Evolutionary conservation across 2,329 filamentous ascomycete genomes (phyloP).

Genomic region (Dothideomycetidae sp.): DNA sequence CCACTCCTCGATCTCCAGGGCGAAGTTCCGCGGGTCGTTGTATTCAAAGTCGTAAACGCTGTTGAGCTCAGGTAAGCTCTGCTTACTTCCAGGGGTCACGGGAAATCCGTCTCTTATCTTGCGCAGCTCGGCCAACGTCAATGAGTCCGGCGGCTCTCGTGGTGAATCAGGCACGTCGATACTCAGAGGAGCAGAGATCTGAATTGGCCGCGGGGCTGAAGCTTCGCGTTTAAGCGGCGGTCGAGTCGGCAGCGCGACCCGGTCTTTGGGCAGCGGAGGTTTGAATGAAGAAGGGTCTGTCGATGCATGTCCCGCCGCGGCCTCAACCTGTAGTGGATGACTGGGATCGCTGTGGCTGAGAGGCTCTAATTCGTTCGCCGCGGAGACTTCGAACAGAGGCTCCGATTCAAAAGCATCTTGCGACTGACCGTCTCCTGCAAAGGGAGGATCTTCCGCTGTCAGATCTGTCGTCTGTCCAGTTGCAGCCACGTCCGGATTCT

Average conservation of each 20-base stretch:
- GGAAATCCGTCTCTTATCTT: constrained; percentile 29
- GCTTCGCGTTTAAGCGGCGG: constrained; percentile 28
- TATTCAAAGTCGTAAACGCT: constrained; percentile 62
- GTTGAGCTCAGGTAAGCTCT: constrained; percentile 20
- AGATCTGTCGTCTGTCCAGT: constrained; percentile 16
- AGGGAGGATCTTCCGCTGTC: not conserved
- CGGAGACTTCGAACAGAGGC: no score
- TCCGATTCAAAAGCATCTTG: no score
- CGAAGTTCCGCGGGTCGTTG: constrained; percentile 42
- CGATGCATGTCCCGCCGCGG: not conserved
- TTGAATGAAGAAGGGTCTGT: constrained; percentile 14
- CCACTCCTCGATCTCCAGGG: constrained; percentile 93
- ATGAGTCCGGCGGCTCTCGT: constrained; percentile 27
- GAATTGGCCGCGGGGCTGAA: constrained; percentile 27
- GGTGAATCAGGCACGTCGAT: constrained; percentile 16
- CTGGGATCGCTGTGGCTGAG: constrained; percentile 18
- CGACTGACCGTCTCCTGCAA: no score
- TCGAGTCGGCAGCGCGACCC: constrained; percentile 20
- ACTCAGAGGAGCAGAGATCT: constrained; percentile 27
- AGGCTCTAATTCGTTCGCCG: no score
- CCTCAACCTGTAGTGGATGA: constrained; percentile 16
- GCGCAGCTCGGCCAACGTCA: constrained; percentile 35
- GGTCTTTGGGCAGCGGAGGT: constrained; percentile 21
- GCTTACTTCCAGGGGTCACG: constrained; percentile 22
- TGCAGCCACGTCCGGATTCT: constrained; percentile 23